phyloP scores from a whole-genome alignment of 768 basidiomycete species.

The Sarcodon aspratus region DNA sequence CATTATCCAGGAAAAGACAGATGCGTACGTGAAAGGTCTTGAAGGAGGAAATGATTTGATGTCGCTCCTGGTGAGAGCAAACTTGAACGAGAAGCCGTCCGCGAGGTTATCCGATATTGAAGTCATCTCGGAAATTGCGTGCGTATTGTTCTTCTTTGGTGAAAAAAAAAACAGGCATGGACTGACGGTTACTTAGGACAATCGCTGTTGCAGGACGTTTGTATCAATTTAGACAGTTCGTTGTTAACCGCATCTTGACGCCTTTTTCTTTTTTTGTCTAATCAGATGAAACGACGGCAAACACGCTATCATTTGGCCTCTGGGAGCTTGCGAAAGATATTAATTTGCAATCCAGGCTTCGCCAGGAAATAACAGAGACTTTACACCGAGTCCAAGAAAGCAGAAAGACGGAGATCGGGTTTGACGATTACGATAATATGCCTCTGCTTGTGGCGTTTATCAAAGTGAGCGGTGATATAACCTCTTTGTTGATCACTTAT shows the following conservation, averaged over 20 bases:
- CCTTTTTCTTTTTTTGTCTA: constrained; percentile 6
- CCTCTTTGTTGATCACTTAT: neutral
- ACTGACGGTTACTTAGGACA: neutral
- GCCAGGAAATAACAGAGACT: constrained; percentile 14
- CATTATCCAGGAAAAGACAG: neutral
- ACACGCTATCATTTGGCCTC: constrained; percentile 16
- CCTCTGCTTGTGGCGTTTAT: constrained; percentile 17
- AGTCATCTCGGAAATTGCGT: constrained; percentile 17
- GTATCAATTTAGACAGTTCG: neutral
- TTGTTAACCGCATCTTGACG: too few relatives aligned
- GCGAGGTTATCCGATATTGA: constrained; percentile 23
- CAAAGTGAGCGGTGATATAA: constrained; percentile 13
- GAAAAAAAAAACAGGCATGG: neutral
- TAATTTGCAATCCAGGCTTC: constrained; percentile 13
- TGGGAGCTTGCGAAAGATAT: constrained; percentile 18
- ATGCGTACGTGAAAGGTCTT: neutral
- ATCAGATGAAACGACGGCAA: constrained; percentile 19
- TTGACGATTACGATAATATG: constrained; percentile 22
- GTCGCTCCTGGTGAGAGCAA: constrained; percentile 34
- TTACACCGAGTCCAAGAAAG: constrained; percentile 10
- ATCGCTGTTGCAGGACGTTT: constrained; percentile 8
- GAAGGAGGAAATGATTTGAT: neutral
- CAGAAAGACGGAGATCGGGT: constrained; percentile 16
- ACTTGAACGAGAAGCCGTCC: constrained; percentile 33
- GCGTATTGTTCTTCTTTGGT: neutral